A percentile compares a stretch with the other conserved stretches of the same genome.
phyloP scores from a whole-genome alignment of 2,329 filamentous ascomycete species.

The Calonectria pseudoturangicola region DNA sequence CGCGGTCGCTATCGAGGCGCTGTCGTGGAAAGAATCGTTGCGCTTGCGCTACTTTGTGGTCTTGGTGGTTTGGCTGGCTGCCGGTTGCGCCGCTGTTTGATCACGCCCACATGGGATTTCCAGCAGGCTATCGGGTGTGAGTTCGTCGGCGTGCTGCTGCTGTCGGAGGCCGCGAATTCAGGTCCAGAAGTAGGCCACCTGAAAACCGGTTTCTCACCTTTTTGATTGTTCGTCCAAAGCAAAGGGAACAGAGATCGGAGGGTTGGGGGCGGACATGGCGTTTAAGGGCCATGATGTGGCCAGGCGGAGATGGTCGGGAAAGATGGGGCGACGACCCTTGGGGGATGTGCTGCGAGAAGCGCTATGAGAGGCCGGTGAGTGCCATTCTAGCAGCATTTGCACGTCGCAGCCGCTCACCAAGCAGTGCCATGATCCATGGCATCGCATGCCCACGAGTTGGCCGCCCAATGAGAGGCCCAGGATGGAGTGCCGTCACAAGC shows the following conservation, averaged over 20 bases:
- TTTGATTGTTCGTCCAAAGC: slow-evolving; percentile 30
- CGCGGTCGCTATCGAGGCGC: slow-evolving; percentile 37
- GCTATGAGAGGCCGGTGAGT: slow-evolving; percentile 40
- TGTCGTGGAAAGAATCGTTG: slow-evolving; percentile 2
- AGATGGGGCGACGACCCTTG: slow-evolving; percentile 37
- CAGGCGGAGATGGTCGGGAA: slow-evolving; percentile 31
- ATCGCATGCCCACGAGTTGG: slow-evolving; percentile 30
- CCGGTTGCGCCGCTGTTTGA: slow-evolving; percentile 48
- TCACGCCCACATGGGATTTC: slow-evolving; percentile 45
- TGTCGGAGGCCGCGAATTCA: slow-evolving; percentile 25
- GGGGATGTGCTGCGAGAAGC: slow-evolving; percentile 33
- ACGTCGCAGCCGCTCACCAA: slow-evolving; percentile 34
- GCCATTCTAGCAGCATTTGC: slow-evolving; percentile 28
- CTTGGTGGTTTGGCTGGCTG: slow-evolving; percentile 42
- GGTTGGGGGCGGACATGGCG: slow-evolving; percentile 51
- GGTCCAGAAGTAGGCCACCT: slow-evolving; percentile 42
- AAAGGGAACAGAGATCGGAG: slow-evolving; percentile 36
- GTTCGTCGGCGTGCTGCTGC: slow-evolving; percentile 18
- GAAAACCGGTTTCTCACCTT: slow-evolving; percentile 33
- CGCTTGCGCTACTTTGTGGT: slow-evolving; percentile 29
- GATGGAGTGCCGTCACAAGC: slow-evolving; percentile 44
- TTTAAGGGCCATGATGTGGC: slow-evolving; percentile 54
- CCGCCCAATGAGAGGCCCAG: slow-evolving; percentile 54
- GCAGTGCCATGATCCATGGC: slow-evolving; percentile 35
- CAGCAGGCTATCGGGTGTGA: slow-evolving; percentile 15